phyloP scores from a whole-genome alignment of 1,284 basidiomycete species.

The Ceratobasidium sp. region DNA sequence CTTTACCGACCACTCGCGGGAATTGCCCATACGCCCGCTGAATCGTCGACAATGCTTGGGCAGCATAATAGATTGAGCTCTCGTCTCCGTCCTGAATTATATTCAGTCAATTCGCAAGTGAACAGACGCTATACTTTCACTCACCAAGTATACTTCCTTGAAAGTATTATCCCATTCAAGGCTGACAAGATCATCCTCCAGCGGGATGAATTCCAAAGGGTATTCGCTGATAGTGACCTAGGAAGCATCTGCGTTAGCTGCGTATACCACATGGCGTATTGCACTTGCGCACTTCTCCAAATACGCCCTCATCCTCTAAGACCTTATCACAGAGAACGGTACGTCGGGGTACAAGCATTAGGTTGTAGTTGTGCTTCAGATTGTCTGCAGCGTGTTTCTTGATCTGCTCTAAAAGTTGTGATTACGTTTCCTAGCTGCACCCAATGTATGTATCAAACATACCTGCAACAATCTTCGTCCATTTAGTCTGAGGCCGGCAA shows the following conservation, averaged over 20 bases:
- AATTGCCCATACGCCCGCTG: constrained; percentile 90
- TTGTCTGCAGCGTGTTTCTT: constrained; percentile 71
- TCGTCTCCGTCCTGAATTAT: constrained; percentile 86
- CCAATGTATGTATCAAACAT: constrained; percentile 45
- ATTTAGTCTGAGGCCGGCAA: constrained; percentile 85
- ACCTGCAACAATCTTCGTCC: constrained; percentile 92
- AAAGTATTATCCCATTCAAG: constrained; percentile 85
- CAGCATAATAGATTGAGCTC: constrained; percentile 86
- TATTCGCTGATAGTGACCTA: constrained; percentile 78
- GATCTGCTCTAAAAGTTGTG: constrained; percentile 76
- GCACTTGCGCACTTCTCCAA: constrained; percentile 69
- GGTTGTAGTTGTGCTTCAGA: constrained; percentile 80
- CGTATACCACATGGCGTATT: not conserved
- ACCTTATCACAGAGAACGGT: constrained; percentile 86
- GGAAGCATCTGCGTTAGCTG: too few relatives aligned
- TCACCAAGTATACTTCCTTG: constrained; percentile 84
- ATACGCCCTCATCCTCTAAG: constrained; percentile 89
- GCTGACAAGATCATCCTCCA: constrained; percentile 90
- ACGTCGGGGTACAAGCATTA: constrained; percentile 86
- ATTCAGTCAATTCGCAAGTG: constrained; percentile 19
- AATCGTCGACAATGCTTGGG: constrained; percentile 83
- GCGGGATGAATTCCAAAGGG: constrained; percentile 90
- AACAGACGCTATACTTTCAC: constrained; percentile 46
- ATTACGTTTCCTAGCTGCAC: not conserved
- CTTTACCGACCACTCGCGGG: constrained; percentile 93